Conservation (phyloP, 305 asterid species). For the Ilex paraguariensis region DNA sequence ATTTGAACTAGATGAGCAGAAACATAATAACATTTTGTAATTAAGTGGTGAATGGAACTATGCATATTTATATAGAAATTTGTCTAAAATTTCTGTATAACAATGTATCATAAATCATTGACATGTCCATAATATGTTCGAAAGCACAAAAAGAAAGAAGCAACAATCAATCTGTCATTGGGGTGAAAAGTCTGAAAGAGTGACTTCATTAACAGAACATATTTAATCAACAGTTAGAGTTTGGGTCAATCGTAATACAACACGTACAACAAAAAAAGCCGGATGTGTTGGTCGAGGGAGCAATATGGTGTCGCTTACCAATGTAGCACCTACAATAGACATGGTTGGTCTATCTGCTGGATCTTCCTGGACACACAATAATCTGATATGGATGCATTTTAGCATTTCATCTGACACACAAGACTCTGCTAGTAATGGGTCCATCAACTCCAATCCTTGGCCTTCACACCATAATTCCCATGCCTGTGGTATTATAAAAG, state of each 20-base stretch:
- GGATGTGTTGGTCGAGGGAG: neutral
- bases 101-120: no score
- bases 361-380: slow-evolving; percentile 26
- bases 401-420: neutral
- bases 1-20: no score
- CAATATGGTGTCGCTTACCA: slow-evolving; percentile 3
- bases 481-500: slow-evolving; percentile 6
- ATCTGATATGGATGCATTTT: slow-evolving; percentile 18
- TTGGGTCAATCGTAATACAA: neutral
- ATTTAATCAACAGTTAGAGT: neutral
- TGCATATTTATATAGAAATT: no score
- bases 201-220: slow-evolving; percentile 10
- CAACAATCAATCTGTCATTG: neutral
- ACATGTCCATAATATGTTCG: no score
- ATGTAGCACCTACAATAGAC: slow-evolving; percentile 13
- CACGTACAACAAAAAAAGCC: neutral
- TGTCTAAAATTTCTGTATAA: no score
- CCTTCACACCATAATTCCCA: slow-evolving; percentile 20
- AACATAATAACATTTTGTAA: no score
- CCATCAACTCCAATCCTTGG: slow-evolving; percentile 7
- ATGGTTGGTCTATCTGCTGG: slow-evolving; percentile 16
- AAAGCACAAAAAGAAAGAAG: no score
- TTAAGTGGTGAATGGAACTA: no score
- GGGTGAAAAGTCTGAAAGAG: slow-evolving; percentile 1
- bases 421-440: slow-evolving; percentile 11